phyloP scores from a whole-genome alignment of 2,329 filamentous ascomycete genomes.

The Arthrobotrys iridis region DNA sequence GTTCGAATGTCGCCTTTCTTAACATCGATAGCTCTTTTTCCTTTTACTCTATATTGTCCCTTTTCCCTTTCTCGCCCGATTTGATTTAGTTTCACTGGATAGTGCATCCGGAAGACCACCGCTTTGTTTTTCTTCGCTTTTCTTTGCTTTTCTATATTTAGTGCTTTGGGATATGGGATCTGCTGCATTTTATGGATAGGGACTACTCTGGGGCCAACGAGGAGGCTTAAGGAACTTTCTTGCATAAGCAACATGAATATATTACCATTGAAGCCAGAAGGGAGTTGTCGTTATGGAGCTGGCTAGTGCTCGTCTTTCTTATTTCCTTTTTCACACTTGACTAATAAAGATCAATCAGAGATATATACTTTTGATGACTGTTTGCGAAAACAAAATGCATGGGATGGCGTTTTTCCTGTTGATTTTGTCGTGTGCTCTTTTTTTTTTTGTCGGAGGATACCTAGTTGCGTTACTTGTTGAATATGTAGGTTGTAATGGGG shows the following conservation, averaged over 20 bases:
- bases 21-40: neutral
- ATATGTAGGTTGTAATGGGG: neutral
- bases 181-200: conserved; percentile 24
- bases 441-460: neutral
- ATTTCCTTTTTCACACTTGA: neutral
- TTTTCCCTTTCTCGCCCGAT: neutral
- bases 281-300: conserved; percentile 5
- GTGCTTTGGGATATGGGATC: conserved; percentile 1
- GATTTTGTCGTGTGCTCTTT: neutral
- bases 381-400: conserved; percentile 31
- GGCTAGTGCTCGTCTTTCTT: neutral
- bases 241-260: conserved; percentile 13
- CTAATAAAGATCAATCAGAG: conserved; percentile 27
- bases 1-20: neutral
- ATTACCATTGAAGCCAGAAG: conserved; percentile 5
- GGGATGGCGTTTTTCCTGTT: conserved; percentile 30
- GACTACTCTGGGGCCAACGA: conserved; percentile 11
- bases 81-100: conserved; percentile 14
- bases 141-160: neutral
- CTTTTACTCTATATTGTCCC: neutral
- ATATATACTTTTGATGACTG: conserved; percentile 22
- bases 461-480: conserved; percentile 14
- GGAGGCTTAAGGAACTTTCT: neutral
- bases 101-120: conserved; percentile 5
- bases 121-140: conserved; percentile 1